Evolutionary conservation across 306 rosid genomes (phyloP), one percentile per base, ranked within the genome.

Genomic region (Canavalia gladiata): DNA sequence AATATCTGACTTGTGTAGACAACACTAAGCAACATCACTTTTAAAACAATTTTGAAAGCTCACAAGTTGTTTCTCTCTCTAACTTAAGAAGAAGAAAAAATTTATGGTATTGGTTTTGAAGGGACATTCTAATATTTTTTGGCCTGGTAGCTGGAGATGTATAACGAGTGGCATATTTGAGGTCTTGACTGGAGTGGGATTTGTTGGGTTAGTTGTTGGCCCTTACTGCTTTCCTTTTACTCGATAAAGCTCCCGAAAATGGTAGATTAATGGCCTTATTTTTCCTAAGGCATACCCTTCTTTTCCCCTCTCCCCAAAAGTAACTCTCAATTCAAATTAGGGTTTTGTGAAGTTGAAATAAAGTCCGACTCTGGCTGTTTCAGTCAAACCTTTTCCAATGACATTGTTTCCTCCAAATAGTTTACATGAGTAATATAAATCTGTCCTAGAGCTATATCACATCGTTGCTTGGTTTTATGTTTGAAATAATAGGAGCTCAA

Each of bases 401-500:
- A 39, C 28, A 47, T 67, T 73, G 52, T 43, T 39, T 60, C 59
- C 29, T 67, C 47, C 13, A 35, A 13, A 76, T 42, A 30, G 69
- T 43, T 63, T 2, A 45, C 69, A 42, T 33, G 25, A 57, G 68
- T 60, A 33, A 7, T 70, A 51, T 69, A 33, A 56, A 59, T 67
- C 34, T 34, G 57, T 13, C 43, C 12, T 50, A 10, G 18, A 30
- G 58, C 65, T 54, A 7, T 68, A 45, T 37, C 57, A 65, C 65
- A 25, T 50, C 10, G 18, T 85, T 82, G 49, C 79, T 81, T 68
- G 49, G 52, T 66, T 74, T 49, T 59, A 57, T 59, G 55, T 83
- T 63, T 77, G 74, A 56, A 74, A 82, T 47, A 66, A 62, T 57
- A 95, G 99, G 99, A 93, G 75, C 92, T 96, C 43, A 96, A 96